Conservation (phyloP, 169 alveolate genomes). For the Plasmodium gonderi region DNA sequence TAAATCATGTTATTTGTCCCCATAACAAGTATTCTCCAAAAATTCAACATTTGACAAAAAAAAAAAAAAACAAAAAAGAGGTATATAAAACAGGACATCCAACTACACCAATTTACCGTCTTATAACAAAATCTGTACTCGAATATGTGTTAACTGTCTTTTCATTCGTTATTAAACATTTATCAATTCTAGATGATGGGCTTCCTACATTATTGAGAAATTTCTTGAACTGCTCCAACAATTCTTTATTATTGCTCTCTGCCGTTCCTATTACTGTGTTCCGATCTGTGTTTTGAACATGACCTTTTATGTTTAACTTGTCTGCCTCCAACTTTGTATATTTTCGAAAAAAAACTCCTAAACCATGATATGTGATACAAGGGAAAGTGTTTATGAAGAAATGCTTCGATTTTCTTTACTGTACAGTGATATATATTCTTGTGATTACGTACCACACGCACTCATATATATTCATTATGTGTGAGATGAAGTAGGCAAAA, state of each 20-base stretch:
- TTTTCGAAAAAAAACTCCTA: conserved; percentile 84
- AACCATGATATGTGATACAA: neutral
- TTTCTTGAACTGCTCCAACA: conserved; percentile 75
- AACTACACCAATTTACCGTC: neutral
- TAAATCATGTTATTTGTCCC: neutral
- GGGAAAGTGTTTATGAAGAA: neutral
- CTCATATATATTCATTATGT: too few species aligned
- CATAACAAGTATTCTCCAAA: neutral
- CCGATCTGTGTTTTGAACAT: conserved; percentile 78
- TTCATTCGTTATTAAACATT: conserved; percentile 77
- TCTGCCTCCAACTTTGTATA: conserved; percentile 83
- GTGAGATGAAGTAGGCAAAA: too few species aligned
- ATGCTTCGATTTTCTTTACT: too few species aligned
- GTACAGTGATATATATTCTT: too few species aligned
- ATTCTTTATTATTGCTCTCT: conserved; percentile 69
- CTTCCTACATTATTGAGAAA: conserved; percentile 80
- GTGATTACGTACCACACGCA: too few species aligned
- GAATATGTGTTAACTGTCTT: conserved; percentile 32
- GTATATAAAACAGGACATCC: neutral
- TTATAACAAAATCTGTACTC: conserved; percentile 28
- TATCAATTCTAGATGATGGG: conserved; percentile 79
- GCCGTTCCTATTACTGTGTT: conserved; percentile 83
- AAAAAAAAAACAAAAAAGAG: neutral
- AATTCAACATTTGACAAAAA: neutral
- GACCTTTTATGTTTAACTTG: conserved; percentile 81